phyloP scores from a whole-genome alignment of 2,329 filamentous ascomycete genomes.

The Calonectria naviculata region DNA sequence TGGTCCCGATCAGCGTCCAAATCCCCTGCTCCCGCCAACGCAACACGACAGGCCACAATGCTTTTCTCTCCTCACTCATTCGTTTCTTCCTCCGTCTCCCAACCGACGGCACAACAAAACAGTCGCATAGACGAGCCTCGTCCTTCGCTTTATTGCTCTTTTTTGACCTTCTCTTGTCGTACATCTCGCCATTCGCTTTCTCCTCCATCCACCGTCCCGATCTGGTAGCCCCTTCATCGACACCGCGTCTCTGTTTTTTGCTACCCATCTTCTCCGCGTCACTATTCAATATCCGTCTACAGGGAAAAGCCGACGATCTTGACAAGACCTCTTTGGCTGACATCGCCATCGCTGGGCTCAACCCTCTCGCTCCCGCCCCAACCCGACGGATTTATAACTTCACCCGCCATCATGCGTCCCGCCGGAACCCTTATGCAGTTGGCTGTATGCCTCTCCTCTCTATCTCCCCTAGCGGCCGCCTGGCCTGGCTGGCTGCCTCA shows the following conservation, averaged over 20 bases:
- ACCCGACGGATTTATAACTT: constrained; percentile 1
- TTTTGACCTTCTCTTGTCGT: constrained; percentile 27
- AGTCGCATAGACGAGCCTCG: constrained; percentile 11
- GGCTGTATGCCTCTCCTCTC: constrained; percentile 61
- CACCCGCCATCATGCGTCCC: constrained; percentile 58
- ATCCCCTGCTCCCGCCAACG: constrained; percentile 17
- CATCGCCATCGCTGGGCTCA: constrained; percentile 7
- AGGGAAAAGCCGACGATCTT: background rate
- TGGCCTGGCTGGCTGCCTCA: constrained; percentile 69
- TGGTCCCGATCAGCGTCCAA: constrained; percentile 7
- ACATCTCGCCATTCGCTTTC: constrained; percentile 7
- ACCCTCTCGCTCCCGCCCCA: background rate
- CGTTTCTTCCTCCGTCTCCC: constrained; percentile 9
- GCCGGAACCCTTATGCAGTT: constrained; percentile 58
- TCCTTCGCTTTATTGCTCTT: constrained; percentile 30
- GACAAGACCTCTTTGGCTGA: constrained; percentile 13
- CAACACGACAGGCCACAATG: constrained; percentile 16
- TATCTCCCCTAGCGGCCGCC: constrained; percentile 62
- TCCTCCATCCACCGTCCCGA: constrained; percentile 12
- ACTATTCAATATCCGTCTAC: background rate
- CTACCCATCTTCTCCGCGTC: constrained; percentile 6
- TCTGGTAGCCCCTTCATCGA: background rate
- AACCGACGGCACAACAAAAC: constrained; percentile 7
- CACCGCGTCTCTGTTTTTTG: background rate
- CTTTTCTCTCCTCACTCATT: constrained; percentile 15